Evolutionary conservation across 306 rosid genomes (phyloP).

Genomic region (Corylus americana): DNA sequence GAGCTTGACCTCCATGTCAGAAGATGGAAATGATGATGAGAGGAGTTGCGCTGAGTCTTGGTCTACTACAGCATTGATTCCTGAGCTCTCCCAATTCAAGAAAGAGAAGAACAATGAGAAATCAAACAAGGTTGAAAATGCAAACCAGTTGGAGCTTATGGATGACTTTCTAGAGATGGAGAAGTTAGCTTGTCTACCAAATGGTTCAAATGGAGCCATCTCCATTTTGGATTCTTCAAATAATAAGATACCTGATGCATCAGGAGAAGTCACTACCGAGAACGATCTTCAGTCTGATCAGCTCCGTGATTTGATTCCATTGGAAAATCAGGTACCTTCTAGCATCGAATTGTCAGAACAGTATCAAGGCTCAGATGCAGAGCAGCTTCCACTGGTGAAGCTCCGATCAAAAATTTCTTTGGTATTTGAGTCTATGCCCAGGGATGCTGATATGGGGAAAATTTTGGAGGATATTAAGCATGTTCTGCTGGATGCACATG

Average conservation of each 20-base stretch:
- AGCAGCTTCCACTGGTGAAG: constrained; percentile 47
- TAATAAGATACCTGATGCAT: constrained; percentile 40
- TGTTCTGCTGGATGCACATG: constrained; percentile 66
- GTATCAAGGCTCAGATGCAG: constrained; percentile 35
- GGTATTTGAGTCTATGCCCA: constrained; percentile 64
- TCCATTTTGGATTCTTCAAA: constrained; percentile 41
- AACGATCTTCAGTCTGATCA: constrained; percentile 45
- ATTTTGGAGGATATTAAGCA: constrained; percentile 74
- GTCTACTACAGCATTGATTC: constrained; percentile 58
- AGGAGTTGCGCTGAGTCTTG: constrained; percentile 80
- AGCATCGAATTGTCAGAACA: constrained; percentile 27
- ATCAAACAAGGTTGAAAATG: constrained; percentile 59
- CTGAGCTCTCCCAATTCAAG: constrained; percentile 59
- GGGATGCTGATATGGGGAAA: constrained; percentile 69
- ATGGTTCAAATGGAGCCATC: constrained; percentile 54
- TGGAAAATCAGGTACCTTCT: constrained; percentile 41
- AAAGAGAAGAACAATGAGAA: constrained; percentile 62
- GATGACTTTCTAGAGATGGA: constrained; percentile 99
- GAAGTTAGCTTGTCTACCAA: constrained; percentile 80
- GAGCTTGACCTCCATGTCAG: constrained; percentile 81
- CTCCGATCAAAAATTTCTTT: constrained; percentile 71
- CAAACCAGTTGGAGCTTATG: constrained; percentile 83
- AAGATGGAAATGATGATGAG: constrained; percentile 86
- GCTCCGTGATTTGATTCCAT: constrained; percentile 35
- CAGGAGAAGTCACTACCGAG: constrained; percentile 26